Base-by-base conservation (phyloP, 139 green algal genomes). In the Ulvella scutata region DNA sequence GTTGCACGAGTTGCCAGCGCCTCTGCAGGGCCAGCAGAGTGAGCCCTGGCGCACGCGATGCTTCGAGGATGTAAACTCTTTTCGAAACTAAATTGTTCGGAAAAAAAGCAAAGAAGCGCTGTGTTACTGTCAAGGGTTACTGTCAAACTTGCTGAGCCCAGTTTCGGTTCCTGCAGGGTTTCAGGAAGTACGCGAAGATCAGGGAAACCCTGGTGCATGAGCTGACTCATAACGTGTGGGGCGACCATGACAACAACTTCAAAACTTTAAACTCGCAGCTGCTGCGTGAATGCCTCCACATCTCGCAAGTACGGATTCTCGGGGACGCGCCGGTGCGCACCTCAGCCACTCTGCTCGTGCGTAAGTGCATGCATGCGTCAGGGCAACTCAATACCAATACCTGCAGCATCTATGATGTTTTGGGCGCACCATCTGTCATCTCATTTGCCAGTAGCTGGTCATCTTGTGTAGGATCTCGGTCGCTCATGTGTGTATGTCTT, bases 121-220 rank as follows among this genome's bases (percentile, higher is more conserved):
- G n/a, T n/a, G n/a, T n/a, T n/a, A n/a, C n/a, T n/a, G n/a, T n/a
- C n/a, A n/a, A n/a, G n/a, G n/a, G 3, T 74, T 74, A 2, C 20
- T 40, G 62, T 74, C n/a, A n/a, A n/a, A n/a, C n/a, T n/a, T 26
- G 7, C 17, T 26, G 31, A 6, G 33, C 51, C 40, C 40, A 59
- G 31, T 26, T n/a, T 6, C 31, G 33, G 51, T 31, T n/a, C 51
- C 4, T 62, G 38, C 37, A 59, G 43, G 88, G 88, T 26, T 91
- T 93, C 72, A 78, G 87, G 31, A 88, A 88, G 75, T 91, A 90
- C 75, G 39, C 84, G 20, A 38, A 74, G 26, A 94, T 97, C 21
- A 44, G 84, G 0, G 83, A 93, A 74, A 97, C 92, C 6, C 82
- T 97, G 35, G 67, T 93, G 51, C 92, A 97, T 76, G 90, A 95